Conservation (phyloP, 176 grass and related monocot species). For the Themeda triandra region DNA sequence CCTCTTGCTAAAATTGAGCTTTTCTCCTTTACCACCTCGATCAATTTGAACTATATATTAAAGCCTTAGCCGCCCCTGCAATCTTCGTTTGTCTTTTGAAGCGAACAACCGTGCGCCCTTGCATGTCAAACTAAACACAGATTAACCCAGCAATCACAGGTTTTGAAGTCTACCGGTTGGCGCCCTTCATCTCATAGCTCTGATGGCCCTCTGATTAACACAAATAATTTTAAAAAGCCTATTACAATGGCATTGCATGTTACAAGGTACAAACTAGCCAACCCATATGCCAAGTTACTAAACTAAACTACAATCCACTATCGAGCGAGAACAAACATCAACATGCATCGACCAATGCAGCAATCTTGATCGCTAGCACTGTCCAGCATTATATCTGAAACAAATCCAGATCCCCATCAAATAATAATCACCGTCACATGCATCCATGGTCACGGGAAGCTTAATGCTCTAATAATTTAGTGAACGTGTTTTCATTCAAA, state of each 20-base stretch:
- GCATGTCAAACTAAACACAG: not conserved
- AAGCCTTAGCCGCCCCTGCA: not conserved
- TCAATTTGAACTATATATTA: not conserved
- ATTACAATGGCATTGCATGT: not conserved
- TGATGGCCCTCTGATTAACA: not conserved
- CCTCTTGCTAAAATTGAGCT: not conserved
- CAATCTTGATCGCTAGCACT: slow-evolving; percentile 22
- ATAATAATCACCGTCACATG: slow-evolving; percentile 19
- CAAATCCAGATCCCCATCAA: not conserved
- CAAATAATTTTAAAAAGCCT: not conserved
- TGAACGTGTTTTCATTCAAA: not conserved
- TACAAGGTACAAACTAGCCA: not conserved
- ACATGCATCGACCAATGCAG: slow-evolving; percentile 7
- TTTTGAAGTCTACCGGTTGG: not conserved
- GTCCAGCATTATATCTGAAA: not conserved
- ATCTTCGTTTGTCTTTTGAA: not conserved
- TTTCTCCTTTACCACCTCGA: not conserved
- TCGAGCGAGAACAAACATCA: slow-evolving; percentile 1
- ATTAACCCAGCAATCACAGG: not conserved
- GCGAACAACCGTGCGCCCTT: not conserved
- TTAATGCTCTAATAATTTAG: not conserved
- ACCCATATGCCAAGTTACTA: not conserved
- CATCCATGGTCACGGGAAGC: not conserved
- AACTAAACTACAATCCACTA: slow-evolving; percentile 20
- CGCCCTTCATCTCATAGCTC: not conserved